Evolutionary conservation across 805 yeast genomes (phyloP), one percentile per base, ranked within the genome.

Genomic region (Candida koratica): DNA sequence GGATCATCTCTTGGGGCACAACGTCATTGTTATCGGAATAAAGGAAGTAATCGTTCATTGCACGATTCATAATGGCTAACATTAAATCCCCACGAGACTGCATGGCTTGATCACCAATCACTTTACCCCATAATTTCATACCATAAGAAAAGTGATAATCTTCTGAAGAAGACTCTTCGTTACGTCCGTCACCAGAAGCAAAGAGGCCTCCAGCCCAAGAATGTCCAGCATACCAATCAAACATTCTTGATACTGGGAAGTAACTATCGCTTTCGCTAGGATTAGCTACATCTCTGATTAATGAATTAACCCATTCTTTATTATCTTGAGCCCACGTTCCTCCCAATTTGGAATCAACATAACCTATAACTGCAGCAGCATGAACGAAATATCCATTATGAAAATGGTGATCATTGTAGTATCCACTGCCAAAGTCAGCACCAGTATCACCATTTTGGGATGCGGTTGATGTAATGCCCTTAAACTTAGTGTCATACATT

Each of bases 381-480:
- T 84, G 89, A 32, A 85, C 70, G 47, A 78, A 81, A 57, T 84
- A 86, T 8, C 93, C 93, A 51, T 82, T 86, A 55, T 86, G 94
- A 72, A 84, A 86, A 53, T 85, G 93, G 50, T 86, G 95, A 51
- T 86, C 95, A 48, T 85, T 84, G 60, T 84, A 85, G 55, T 75
- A 82, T 16, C 84, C 74, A 54, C 81, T 73, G 31, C 94, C 95
- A 54, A 70, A 86, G 50, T 79, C 82, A 25, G 67, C 68, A 23
- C 64, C 61, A 17, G 65, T 47, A 39, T 71, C 72, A 38, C 75
- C 74, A 34, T 52, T 42, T 43, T 66, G 65, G 15, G 69, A 56
- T 7, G 71, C 73, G 25, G 73, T 60, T 1, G 81, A 71, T n/a
- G 79, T 71, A 10, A 78, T 62, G 38, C 83, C 83, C 28, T 69